These are phyloP conservation scores for Tolypocladium guangdongense DNA, from an alignment of 2,329 filamentous ascomycete genomes.

Conservation along the genomic window DNA sequence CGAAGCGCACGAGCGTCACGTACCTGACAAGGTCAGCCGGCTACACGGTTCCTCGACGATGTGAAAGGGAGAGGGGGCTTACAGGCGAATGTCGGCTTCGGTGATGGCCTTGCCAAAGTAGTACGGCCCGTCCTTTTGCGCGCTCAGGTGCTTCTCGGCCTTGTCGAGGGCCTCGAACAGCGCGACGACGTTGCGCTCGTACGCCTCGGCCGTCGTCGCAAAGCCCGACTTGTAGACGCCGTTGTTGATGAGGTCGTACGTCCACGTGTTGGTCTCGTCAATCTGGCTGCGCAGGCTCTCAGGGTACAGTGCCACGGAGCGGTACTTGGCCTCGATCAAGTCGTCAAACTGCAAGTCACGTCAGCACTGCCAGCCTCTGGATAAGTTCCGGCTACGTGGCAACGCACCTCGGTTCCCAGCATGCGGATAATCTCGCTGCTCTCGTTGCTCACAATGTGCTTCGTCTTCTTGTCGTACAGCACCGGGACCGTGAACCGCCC, in stretches of 20 bases:
- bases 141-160: conserved; percentile 57
- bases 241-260: conserved; percentile 63
- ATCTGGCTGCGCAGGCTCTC: conserved; percentile 52
- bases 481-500: conserved; percentile 84
- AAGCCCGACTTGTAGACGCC: conserved; percentile 72
- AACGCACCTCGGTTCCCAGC: conserved; percentile 59
- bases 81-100: conserved; percentile 70
- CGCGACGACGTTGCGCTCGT: conserved; percentile 58
- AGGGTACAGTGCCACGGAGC: conserved; percentile 57
- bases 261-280: conserved; percentile 71
- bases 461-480: conserved; percentile 66
- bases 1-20: conserved; percentile 64
- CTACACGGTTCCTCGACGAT: no score
- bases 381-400: no score
- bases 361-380: no score
- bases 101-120: conserved; percentile 68
- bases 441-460: conserved; percentile 82
- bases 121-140: conserved; percentile 44
- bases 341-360: conserved; percentile 52
- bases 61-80: conserved; percentile 14
- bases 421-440: conserved; percentile 88
- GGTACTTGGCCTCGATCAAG: conserved; percentile 48
- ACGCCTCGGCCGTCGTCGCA: conserved; percentile 72
- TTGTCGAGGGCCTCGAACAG: conserved; percentile 72
- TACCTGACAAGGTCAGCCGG: conserved; percentile 26